phyloP scores from a whole-genome alignment of 768 basidiomycete species.

The Trametes cubensis region DNA sequence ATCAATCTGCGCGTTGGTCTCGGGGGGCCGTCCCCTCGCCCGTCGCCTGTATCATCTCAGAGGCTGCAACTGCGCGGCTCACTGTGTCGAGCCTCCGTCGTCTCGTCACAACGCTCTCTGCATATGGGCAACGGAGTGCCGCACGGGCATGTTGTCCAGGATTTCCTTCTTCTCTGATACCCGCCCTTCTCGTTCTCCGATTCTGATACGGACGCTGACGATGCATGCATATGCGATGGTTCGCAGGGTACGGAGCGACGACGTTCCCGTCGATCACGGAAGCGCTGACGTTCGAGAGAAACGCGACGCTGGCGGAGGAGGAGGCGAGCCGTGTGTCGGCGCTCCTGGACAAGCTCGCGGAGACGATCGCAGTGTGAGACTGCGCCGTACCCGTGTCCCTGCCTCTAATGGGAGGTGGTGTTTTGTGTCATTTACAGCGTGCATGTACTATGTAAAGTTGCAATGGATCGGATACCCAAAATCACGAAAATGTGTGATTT shows the following conservation, averaged over 20 bases:
- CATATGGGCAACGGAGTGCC: too few species aligned
- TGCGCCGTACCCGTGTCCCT: background rate
- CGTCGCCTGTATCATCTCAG: background rate
- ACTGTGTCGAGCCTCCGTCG: too few species aligned
- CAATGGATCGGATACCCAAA: too few species aligned
- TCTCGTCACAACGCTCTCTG: too few species aligned
- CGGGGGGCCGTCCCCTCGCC: background rate
- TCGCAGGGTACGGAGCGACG: conserved; percentile 78
- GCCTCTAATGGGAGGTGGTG: conserved; percentile 3
- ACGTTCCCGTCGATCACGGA: conserved; percentile 82
- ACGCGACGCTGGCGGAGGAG: conserved; percentile 57
- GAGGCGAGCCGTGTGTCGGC: conserved; percentile 62
- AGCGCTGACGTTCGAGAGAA: conserved; percentile 69
- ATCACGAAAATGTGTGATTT: too few species aligned
- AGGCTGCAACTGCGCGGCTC: too few species aligned
- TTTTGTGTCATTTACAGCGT: too few species aligned
- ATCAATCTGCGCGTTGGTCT: background rate
- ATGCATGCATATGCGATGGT: background rate
- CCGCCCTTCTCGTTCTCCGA: too few species aligned
- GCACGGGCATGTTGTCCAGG: too few species aligned
- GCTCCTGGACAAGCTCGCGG: conserved; percentile 47
- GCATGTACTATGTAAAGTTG: too few species aligned
- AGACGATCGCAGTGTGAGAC: conserved; percentile 23
- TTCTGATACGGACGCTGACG: background rate
- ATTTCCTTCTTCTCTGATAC: too few species aligned